Evolutionary conservation across 306 rosid species (phyloP).

Genomic region (Citrullus colocynthis): DNA sequence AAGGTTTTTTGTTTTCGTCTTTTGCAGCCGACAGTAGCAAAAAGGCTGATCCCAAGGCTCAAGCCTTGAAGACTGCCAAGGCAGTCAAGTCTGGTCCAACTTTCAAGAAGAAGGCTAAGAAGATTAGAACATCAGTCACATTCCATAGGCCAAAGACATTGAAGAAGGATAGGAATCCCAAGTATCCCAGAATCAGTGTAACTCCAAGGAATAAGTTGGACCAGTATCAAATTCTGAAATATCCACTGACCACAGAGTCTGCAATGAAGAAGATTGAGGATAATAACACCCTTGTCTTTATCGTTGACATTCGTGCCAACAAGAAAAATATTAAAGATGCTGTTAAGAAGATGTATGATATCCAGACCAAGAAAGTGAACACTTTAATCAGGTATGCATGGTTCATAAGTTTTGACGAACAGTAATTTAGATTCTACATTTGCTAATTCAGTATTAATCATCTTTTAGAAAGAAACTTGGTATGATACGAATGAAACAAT

Average conservation of each 20-base stretch:
- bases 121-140: slow-evolving; percentile 8
- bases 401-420: neutral
- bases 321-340: slow-evolving; percentile 34
- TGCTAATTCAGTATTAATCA: neutral
- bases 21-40: neutral
- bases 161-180: slow-evolving; percentile 20
- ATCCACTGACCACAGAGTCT: slow-evolving; percentile 70
- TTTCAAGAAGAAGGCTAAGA: slow-evolving; percentile 5
- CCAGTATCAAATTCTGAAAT: slow-evolving; percentile 77
- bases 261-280: slow-evolving; percentile 11
- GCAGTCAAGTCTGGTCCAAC: slow-evolving; percentile 8
- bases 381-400: neutral
- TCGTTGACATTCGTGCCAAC: slow-evolving; percentile 77
- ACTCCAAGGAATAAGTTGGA: slow-evolving; percentile 85
- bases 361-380: slow-evolving; percentile 10
- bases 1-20: neutral
- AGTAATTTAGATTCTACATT: neutral
- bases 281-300: slow-evolving; percentile 31
- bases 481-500: neutral
- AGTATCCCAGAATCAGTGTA: slow-evolving; percentile 75
- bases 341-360: slow-evolving; percentile 9
- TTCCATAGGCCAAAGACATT: slow-evolving; percentile 10
- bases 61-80: slow-evolving; percentile 11
- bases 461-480: neutral
- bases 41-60: slow-evolving; percentile 5